Evolutionary conservation across 805 yeast genomes (phyloP), one percentile per base, ranked within the genome.

Genomic region (Monosporozyma unispora): DNA sequence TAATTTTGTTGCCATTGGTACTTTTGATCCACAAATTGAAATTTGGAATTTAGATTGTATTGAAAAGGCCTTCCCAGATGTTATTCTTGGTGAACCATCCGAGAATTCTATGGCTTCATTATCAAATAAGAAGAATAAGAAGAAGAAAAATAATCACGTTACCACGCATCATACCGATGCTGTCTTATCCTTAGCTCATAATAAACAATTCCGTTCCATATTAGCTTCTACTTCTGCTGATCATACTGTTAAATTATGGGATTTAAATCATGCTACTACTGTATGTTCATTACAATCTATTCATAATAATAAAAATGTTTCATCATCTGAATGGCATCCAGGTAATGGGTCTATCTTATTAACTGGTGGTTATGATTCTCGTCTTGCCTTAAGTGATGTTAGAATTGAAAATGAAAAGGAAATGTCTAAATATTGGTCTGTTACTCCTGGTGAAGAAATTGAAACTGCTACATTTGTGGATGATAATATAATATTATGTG

Each of bases 11-110:
- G 99, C 99, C 12, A 74, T 93, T 55, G 98, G 98, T 63, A 87
- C 98, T 2, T 91, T 93, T 65, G 98, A 91, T 59, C 99, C 99
- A 39, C 95, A 86, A 63, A 91, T 93, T 67, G 99, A 93, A 70
- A 78, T 93, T 53, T 93, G 98, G 98, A 89, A 93, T 68, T 73
- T 93, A 60, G 99, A 93, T 66, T 81, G 84, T 54, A 74, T 91
- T 33, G 98, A 93, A 58, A 88, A 88, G 61, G 91, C 96, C 25
- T 91, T 87, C 76, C 99, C 99, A 12, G 96, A 90, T 63, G 77
- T 85, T 57, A 88, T 93, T 54, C 74, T 93, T 52, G 98, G 99
- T 47, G 95, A 86, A 62, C 80, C 81, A 10, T 74, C 74, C 43
- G 70, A 71, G 19, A 74, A 69, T 37, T 70, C 69, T 4, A 61